These are phyloP conservation scores for Zygnema circumcarinatum DNA, from an alignment of 139 green algal genomes.

Conservation along the genomic window DNA sequence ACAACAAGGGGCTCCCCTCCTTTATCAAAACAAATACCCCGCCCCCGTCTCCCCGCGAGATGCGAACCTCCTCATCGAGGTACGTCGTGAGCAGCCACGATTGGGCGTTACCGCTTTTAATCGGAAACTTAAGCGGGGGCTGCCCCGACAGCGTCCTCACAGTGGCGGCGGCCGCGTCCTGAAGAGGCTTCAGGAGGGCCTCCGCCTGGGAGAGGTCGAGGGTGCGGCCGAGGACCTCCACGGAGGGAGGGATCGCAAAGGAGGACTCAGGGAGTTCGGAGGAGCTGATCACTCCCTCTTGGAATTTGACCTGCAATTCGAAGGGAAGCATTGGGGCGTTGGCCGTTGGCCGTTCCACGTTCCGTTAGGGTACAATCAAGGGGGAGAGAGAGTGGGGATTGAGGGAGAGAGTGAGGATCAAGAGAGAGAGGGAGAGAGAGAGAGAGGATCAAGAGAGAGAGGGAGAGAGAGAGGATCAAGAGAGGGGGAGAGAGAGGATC, in stretches of 20 bases:
- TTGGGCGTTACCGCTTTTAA: not conserved
- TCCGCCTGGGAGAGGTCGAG: conserved; percentile 25
- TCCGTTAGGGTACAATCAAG: too few species aligned
- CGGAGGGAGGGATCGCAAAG: not conserved
- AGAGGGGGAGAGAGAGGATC: too few species aligned
- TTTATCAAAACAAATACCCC: conserved; percentile 65
- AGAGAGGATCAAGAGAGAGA: too few species aligned
- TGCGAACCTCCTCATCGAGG: conserved; percentile 66
- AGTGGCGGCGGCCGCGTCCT: conserved; percentile 25
- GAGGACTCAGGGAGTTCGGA: conserved; percentile 20
- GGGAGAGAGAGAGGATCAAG: too few species aligned
- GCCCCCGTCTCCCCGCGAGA: conserved; percentile 56
- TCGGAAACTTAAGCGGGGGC: conserved; percentile 59
- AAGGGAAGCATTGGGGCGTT: not conserved
- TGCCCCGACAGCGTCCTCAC: conserved; percentile 69
- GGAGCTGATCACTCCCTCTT: conserved; percentile 48
- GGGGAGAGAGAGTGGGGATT: not conserved
- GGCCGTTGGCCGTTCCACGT: too few species aligned
- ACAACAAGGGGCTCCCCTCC: conserved; percentile 34
- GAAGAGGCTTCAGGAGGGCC: conserved; percentile 31
- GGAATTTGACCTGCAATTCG: conserved; percentile 54
- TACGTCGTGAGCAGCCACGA: conserved; percentile 70
- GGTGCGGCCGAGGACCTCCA: conserved; percentile 45
- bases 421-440: not conserved
- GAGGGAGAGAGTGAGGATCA: not conserved